Evolutionary conservation across 306 rosid genomes (phyloP).

Genomic region (Cicer bijugum): DNA sequence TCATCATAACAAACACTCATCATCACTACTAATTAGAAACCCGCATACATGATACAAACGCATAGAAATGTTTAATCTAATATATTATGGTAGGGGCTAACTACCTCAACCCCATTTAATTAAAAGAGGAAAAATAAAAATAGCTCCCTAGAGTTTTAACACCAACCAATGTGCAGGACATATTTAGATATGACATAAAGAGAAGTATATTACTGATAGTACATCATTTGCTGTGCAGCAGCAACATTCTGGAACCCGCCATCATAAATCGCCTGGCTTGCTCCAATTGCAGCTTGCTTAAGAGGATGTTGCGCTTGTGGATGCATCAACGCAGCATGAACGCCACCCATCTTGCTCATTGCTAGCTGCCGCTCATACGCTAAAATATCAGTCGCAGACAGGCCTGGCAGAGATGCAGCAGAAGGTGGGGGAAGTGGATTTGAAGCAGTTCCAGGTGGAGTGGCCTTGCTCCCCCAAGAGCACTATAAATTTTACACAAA

Average conservation of each 20-base stretch:
- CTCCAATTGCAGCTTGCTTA: conserved; percentile 90
- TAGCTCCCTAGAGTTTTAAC: conserved; percentile 56
- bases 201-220: conserved; percentile 69
- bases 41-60: conserved; percentile 61
- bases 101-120: conserved; percentile 44
- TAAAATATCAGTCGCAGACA: conserved; percentile 70
- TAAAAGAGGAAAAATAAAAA: conserved; percentile 1
- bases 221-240: conserved; percentile 96
- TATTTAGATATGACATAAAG: conserved; percentile 46
- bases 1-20: conserved; percentile 57
- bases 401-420: conserved; percentile 68
- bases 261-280: conserved; percentile 94
- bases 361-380: conserved; percentile 85
- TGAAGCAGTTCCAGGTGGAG: conserved; percentile 91
- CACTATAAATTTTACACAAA: conserved; percentile 57
- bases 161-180: conserved; percentile 52
- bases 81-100: conserved; percentile 41
- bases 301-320: conserved; percentile 81
- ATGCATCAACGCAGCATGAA: conserved; percentile 84
- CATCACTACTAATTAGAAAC: conserved; percentile 51
- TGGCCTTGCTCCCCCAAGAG: conserved; percentile 99
- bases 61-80: conserved; percentile 47
- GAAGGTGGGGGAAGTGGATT: conserved; percentile 97
- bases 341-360: conserved; percentile 92
- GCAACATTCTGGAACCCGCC: conserved; percentile 95